Base-by-base conservation (phyloP, 176 grass and related monocot genomes). In the Aegilops speltoides region DNA sequence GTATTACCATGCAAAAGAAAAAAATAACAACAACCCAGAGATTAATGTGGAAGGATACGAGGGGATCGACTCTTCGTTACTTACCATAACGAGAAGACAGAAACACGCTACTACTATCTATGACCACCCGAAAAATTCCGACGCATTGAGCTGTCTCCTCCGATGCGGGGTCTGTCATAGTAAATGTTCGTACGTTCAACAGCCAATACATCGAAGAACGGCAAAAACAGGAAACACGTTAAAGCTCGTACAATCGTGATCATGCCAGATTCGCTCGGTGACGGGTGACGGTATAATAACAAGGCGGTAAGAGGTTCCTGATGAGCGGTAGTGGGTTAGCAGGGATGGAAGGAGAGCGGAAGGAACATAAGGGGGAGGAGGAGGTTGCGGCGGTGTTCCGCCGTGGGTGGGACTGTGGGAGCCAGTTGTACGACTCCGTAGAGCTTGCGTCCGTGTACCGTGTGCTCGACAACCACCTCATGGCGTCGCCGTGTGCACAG, bases 381-480 rank as follows among this genome's bases (percentile, higher is more conserved):
- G 7, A 25, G 68, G 9, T 1, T 71, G 48, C 7, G 33, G 2
- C 20, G 4, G 10, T 4, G 52, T 23, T 72, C 22, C 85, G 65
- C 8, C 85, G 65, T 5, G 34, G 31, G 61, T 97, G 95, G 95
- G 90, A 95, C 60, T 95, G 89, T 43, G 90, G 89, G 25, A 95
- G 89, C 76, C 87, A 87, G 71, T 71, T 97, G 48, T 93, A 97
- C 69, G 92, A 90, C 82, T 87, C 93, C 15, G 92, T 88, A 56
- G 95, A 97, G 89, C 83, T 95, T 7, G 90, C 89, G 3, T 91
- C 82, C 20, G 24, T 97, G 28, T 88, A 82, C 43, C 64, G 78
- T 48, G 38, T 89, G 46, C 88, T 97, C 19, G 92, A 94, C 73
- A 82, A 69, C 70, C 73, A 91, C 79, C 73, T 91, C 38, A 88